Conservation (phyloP, 257 asterid genomes). For the Ophiorrhiza pumila region DNA sequence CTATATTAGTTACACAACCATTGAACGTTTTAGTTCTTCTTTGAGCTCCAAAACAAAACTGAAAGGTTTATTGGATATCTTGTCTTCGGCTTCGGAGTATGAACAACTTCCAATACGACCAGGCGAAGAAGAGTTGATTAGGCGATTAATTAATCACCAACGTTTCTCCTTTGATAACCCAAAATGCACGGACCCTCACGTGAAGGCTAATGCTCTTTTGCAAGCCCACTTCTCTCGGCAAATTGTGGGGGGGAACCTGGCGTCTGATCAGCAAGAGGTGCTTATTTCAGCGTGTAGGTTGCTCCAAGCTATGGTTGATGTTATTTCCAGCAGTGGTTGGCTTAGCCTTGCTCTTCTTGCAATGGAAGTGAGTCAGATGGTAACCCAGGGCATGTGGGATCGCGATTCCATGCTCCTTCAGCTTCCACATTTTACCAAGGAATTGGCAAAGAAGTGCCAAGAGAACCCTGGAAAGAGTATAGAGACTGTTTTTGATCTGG, state of each 20-base stretch:
- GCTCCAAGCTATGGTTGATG: constrained; percentile 46
- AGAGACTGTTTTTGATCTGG: constrained; percentile 37
- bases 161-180: constrained; percentile 38
- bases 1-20: constrained; percentile 42
- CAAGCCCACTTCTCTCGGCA: constrained; percentile 46
- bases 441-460: constrained; percentile 39
- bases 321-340: constrained; percentile 44
- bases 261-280: constrained; percentile 38
- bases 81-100: constrained; percentile 43
- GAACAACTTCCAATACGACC: constrained; percentile 38
- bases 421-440: constrained; percentile 43
- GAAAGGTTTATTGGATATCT: constrained; percentile 40
- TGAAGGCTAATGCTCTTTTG: constrained; percentile 41
- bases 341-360: constrained; percentile 36
- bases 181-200: constrained; percentile 33
- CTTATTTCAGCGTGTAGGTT: constrained; percentile 32
- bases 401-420: constrained; percentile 39
- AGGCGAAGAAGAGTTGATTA: constrained; percentile 41
- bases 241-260: constrained; percentile 31
- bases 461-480: constrained; percentile 38
- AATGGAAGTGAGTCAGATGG: constrained; percentile 46
- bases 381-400: constrained; percentile 48
- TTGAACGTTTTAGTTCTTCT: constrained; percentile 44
- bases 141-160: constrained; percentile 38
- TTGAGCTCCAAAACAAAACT: constrained; percentile 37